phyloP scores from a whole-genome alignment of 768 basidiomycete species.

The Fomitopsis serialis region DNA sequence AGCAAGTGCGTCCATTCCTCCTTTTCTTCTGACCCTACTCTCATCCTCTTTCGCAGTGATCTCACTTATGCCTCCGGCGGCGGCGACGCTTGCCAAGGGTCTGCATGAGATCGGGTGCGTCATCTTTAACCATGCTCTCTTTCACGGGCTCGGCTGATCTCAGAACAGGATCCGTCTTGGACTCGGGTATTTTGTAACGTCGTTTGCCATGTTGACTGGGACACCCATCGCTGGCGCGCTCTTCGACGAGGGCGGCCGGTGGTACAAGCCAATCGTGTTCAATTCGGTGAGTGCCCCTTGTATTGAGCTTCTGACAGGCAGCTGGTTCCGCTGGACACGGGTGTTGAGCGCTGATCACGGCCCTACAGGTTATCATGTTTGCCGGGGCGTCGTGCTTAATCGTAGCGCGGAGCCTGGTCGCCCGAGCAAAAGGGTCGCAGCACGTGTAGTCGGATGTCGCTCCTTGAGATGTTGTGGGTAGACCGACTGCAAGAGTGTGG shows the following conservation, averaged over 20 bases:
- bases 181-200: constrained; percentile 13
- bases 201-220: constrained; percentile 17
- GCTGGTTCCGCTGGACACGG: too few species aligned
- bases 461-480: too few species aligned
- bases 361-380: not conserved
- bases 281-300: constrained; percentile 18
- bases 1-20: constrained; percentile 28
- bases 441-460: too few species aligned
- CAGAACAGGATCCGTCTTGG: constrained; percentile 23
- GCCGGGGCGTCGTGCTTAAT: not conserved
- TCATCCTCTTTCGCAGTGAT: constrained; percentile 2
- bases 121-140: too few species aligned
- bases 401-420: too few species aligned
- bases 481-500: too few species aligned
- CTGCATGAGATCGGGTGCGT: constrained; percentile 10
- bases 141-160: too few species aligned
- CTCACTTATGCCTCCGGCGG: constrained; percentile 10
- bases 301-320: too few species aligned
- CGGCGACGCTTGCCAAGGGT: constrained; percentile 5
- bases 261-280: constrained; percentile 19
- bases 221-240: constrained; percentile 22
- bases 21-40: not conserved
- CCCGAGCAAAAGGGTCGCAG: too few species aligned
- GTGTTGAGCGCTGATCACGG: too few species aligned
- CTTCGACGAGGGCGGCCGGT: constrained; percentile 3